Evolutionary conservation across 345 rosid species (phyloP).

Genomic region (Mangifera indica): DNA sequence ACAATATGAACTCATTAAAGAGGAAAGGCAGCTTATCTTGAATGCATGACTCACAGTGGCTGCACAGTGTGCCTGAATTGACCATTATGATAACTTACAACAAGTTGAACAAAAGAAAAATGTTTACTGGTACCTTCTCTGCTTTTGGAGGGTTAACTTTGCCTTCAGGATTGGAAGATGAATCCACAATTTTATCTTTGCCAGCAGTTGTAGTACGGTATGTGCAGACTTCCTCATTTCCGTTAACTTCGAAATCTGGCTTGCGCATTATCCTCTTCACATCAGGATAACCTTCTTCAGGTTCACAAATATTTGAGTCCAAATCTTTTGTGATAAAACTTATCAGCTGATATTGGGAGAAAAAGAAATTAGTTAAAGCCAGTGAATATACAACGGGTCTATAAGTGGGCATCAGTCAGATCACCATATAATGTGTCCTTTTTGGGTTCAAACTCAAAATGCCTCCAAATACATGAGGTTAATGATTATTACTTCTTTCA

Average conservation of each 20-base stretch:
- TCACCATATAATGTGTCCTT: neutral
- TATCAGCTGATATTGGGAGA: conserved; percentile 13
- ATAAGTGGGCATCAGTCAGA: neutral
- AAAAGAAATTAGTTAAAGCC: conserved; percentile 1
- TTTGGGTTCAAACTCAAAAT: neutral
- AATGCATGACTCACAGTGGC: neutral
- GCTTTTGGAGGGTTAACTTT: conserved; percentile 13
- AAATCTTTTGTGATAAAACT: conserved; percentile 14
- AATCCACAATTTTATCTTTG: conserved; percentile 21
- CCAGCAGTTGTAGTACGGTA: conserved; percentile 6
- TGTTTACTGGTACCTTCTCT: conserved; percentile 29
- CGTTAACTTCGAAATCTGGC: conserved; percentile 6
- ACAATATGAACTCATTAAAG: conserved; percentile 7
- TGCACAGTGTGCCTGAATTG: neutral
- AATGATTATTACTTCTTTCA: neutral
- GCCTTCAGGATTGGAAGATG: conserved; percentile 23
- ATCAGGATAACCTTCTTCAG: conserved; percentile 2
- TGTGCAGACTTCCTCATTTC: conserved; percentile 14
- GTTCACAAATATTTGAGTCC: conserved; percentile 14
- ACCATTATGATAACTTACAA: neutral
- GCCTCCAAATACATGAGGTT: neutral
- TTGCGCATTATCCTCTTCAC: conserved; percentile 16
- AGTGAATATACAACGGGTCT: neutral
- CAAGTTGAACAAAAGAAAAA: neutral
- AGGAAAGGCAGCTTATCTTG: conserved; percentile 10